Evolutionary conservation across 495 filamentous ascomycete genomes (phyloP).

Genomic region (Annulohypoxylon nitens): DNA sequence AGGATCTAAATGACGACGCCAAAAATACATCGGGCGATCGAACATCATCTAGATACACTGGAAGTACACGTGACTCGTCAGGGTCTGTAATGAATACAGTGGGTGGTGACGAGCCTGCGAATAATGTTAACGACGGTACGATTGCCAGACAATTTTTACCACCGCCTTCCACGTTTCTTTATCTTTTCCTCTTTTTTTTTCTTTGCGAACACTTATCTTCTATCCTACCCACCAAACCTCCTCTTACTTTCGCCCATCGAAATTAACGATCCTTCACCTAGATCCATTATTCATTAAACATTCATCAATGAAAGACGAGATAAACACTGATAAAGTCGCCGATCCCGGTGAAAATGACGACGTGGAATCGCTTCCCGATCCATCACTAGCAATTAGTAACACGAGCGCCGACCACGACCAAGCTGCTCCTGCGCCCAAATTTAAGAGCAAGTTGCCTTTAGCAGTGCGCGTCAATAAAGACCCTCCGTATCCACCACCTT

Average conservation of each 20-base stretch:
- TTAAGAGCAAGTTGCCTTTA: background rate
- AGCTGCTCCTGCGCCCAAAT: background rate
- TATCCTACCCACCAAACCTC: background rate
- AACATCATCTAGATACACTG: background rate
- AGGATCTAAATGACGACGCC: background rate
- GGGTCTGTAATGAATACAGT: background rate
- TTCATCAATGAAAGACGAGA: background rate
- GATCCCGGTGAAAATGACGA: background rate
- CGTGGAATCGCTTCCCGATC: background rate
- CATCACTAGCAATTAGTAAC: background rate
- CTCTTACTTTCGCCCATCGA: background rate
- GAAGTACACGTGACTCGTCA: background rate
- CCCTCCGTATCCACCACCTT: constrained; percentile 18
- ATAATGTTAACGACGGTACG: background rate
- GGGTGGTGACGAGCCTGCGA: background rate
- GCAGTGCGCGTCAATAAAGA: background rate
- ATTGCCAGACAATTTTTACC: background rate
- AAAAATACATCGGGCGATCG: background rate
- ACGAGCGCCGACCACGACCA: background rate
- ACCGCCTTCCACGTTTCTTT: background rate
- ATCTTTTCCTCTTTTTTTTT: background rate
- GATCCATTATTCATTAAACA: background rate
- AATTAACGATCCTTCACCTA: background rate
- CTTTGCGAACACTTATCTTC: background rate
- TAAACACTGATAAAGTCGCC: background rate